These are phyloP conservation scores for Colletotrichum lini DNA, from an alignment of 2,329 filamentous ascomycete genomes.

Conservation along the genomic window DNA sequence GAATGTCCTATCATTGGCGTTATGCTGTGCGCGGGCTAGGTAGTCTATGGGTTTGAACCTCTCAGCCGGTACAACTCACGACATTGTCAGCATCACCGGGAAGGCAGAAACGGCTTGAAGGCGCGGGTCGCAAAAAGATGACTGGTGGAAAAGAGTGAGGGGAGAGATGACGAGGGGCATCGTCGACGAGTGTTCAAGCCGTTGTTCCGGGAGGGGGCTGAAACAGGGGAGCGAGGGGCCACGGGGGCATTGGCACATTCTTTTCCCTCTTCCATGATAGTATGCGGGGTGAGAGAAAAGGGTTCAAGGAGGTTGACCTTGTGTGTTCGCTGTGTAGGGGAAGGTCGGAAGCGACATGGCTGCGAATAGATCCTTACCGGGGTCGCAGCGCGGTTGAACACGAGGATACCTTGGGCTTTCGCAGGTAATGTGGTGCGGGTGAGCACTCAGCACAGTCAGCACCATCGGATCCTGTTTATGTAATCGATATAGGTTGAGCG, in stretches of 20 bases:
- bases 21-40: too few species aligned
- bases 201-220: background rate
- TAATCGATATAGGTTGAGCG: background rate
- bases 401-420: background rate
- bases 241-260: background rate
- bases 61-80: background rate
- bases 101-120: background rate
- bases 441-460: background rate
- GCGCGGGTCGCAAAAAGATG: background rate
- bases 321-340: background rate
- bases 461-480: constrained; percentile 1
- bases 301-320: background rate
- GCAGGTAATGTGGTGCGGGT: too few species aligned
- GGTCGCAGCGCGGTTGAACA: background rate
- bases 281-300: background rate
- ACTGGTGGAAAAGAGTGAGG: constrained; percentile 1
- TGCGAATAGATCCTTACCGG: too few species aligned
- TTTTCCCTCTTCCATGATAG: background rate
- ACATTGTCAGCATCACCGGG: background rate
- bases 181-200: background rate
- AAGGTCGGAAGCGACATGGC: too few species aligned
- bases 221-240: constrained; percentile 17
- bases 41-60: background rate
- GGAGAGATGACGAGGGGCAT: background rate
- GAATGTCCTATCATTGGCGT: background rate